Evolutionary conservation across 805 yeast species (phyloP), one percentile per base, ranked within the genome.

Genomic region (Yarrowia sp.): DNA sequence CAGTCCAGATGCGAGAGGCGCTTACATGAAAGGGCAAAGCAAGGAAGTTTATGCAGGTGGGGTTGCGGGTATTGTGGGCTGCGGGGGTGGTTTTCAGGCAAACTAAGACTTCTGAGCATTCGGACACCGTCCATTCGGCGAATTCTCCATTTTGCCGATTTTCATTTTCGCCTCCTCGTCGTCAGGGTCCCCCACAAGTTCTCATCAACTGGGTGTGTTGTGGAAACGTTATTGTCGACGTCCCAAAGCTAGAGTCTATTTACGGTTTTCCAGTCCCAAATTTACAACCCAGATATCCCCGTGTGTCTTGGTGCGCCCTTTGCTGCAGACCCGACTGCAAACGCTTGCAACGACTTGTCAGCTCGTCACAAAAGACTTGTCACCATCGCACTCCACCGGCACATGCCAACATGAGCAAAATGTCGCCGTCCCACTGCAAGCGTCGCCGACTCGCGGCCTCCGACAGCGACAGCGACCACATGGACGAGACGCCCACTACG

Each of bases 221-320:
- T 27, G 12, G 51, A 13, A 44, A 44, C 18, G 3, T 44, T 18
- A 44, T 6, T 44, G 16, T 29, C 51, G 18, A 44, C 51, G 7
- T 27, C 51, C 51, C 51, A 44, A 39, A 47, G 29, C 19, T 47
- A 21, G 55, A 47, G 55, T 12, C 21, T 47, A 47, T 21, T 21
- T 29, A 47, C 18, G 32, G 55, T 47, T 47, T 47, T 47, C 55
- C 55, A 47, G 55, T 47, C 55, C 55, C 55, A 47, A 47, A 47
- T 47, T 47, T 47, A 47, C 55, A 47, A 32, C 36, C 55, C 51
- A 27, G 51, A 44, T 44, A 44, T 47, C 55, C 55, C 55, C 55
- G 38, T 31, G 38, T 31, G 51, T 44, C 24, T 27, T 22, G 36
- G 38, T 47, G 55, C 55, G 55, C 55, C 55, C 55, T 47, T 47